Conservation (phyloP, 352 stramenopile genomes). For the Lagenidium giganteum region DNA sequence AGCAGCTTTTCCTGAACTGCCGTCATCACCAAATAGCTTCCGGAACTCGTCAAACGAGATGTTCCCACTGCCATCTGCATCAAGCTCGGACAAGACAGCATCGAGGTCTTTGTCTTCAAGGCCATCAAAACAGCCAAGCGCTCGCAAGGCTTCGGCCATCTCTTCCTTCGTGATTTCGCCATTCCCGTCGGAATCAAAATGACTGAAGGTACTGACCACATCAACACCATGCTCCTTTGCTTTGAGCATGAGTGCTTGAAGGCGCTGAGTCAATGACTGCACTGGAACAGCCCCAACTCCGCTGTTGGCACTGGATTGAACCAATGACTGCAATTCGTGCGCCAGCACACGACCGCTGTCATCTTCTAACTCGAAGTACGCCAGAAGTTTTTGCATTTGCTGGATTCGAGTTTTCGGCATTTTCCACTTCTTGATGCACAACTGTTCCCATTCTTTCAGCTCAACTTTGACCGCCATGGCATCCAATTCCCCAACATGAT, state of each 20-base stretch:
- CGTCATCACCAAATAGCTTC: too few species aligned
- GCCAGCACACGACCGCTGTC: constrained; percentile 22
- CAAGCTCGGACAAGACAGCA: constrained; percentile 35
- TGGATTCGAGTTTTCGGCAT: constrained; percentile 20
- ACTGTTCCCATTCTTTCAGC: constrained; percentile 26
- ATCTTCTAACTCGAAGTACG: constrained; percentile 23
- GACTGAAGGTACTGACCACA: constrained; percentile 36
- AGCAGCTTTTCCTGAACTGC: not conserved
- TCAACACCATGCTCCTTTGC: constrained; percentile 39
- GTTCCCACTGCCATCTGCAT: constrained; percentile 43
- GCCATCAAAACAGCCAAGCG: constrained; percentile 44
- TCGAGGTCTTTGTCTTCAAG: constrained; percentile 33
- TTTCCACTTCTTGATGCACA: constrained; percentile 27
- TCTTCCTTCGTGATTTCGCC: constrained; percentile 49
- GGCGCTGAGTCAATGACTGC: constrained; percentile 12
- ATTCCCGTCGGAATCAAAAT: constrained; percentile 47
- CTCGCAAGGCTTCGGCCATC: constrained; percentile 38
- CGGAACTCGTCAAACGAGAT: constrained; percentile 60
- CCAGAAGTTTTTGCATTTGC: constrained; percentile 12
- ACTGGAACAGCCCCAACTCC: constrained; percentile 5
- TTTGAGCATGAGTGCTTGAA: constrained; percentile 25
- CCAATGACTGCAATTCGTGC: too few species aligned
- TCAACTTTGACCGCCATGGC: too few species aligned
- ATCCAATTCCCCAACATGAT: too few species aligned
- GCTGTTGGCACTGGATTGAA: constrained; percentile 9